Evolutionary conservation across 805 yeast genomes (phyloP), one percentile per base, ranked within the genome.

Genomic region (Lipomyces spencermartinsiae): DNA sequence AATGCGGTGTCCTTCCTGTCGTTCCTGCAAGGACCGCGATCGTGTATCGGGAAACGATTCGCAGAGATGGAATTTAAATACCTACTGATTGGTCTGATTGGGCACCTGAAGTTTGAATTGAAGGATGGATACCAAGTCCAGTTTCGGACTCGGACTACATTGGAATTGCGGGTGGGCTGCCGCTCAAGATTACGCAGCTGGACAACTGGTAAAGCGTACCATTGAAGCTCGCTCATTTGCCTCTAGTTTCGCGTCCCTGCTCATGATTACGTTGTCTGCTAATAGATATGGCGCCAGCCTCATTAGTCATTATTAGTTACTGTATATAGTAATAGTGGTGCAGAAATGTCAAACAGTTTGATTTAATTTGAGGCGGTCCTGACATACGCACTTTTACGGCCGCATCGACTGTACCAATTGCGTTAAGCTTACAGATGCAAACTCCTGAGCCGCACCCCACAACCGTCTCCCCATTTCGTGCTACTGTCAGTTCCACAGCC

Each of bases 11-110:
- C 39, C 4, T 58, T 37, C 29, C 43, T 60, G 16, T 56, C 71
- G 33, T 63, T 68, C 43, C 29, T 66, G 37, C 67, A 65, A 33
- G 70, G 70, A 25, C 65, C 67, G 14, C 61, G 69, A 25, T 37
- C 64, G 7, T 69, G 66, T 46, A 66, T 69, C 9, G 70, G 71
- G 16, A 58, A 64, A 1, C 37, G 49, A 22, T 65, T 68, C 25
- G 55, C 71, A 7, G 69, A 65, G 22, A 33, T 65, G 33, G 71
- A 68, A 35, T 62, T 65, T 37, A 68, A 68, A 49, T 14, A 49
- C 7, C 33, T 68, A 19, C 19, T 68, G 46, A 49, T 65, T 9
- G 59, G 66, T 14, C 51, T 68, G 29, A 29, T 68, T 6, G 69
- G 67, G 8, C 35, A 22, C 3, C 62, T 56, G 25, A 53, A 65